phyloP scores from a whole-genome alignment of 306 rosid genomes.

The Cucumis melo region DNA sequence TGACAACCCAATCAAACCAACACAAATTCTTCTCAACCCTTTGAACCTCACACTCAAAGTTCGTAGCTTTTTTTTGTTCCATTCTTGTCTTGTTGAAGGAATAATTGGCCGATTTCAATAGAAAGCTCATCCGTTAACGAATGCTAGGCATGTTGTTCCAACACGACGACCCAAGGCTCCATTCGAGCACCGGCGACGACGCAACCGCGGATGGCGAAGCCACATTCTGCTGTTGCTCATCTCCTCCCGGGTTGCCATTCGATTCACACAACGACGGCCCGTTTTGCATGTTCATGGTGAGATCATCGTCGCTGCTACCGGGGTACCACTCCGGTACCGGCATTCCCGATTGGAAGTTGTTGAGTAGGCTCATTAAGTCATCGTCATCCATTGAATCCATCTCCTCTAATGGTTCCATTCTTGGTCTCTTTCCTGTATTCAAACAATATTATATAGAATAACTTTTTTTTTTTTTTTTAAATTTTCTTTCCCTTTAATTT shows the following conservation, averaged over 20 bases:
- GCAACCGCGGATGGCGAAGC: not conserved
- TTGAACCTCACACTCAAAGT: not conserved
- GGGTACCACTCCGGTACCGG: slow-evolving; percentile 50
- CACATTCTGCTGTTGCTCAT: slow-evolving; percentile 2
- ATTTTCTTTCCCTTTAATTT: not conserved
- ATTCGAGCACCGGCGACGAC: slow-evolving; percentile 7
- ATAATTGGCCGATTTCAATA: not conserved
- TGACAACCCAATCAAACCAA: not conserved
- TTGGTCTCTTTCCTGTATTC: slow-evolving; percentile 24
- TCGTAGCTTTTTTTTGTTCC: not conserved
- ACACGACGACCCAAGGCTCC: slow-evolving; percentile 15
- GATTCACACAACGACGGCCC: slow-evolving; percentile 3
- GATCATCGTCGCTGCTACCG: not conserved
- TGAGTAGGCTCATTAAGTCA: slow-evolving; percentile 56
- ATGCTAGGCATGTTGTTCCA: slow-evolving; percentile 53
- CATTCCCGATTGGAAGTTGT: slow-evolving; percentile 28
- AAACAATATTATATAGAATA: too few species aligned
- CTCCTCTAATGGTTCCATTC: slow-evolving; percentile 30
- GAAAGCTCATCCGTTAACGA: slow-evolving; percentile 9
- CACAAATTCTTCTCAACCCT: not conserved
- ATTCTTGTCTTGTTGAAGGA: not conserved
- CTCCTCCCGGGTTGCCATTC: slow-evolving; percentile 10
- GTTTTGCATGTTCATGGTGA: not conserved
- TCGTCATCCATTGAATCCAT: slow-evolving; percentile 54
- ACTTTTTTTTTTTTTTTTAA: too few species aligned